Evolutionary conservation across 1,284 basidiomycete species (phyloP).

Genomic region (Boletus mariae): DNA sequence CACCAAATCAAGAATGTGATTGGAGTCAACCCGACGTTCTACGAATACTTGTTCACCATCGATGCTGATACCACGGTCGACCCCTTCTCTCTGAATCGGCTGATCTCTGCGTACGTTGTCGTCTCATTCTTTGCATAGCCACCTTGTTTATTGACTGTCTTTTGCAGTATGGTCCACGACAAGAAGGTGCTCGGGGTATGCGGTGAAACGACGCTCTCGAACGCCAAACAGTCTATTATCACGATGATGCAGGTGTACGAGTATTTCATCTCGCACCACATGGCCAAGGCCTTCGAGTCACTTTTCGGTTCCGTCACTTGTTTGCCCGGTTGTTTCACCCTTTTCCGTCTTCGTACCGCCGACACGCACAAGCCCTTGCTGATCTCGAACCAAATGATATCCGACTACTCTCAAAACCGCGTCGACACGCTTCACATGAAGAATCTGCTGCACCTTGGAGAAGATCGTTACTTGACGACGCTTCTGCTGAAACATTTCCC

Average conservation of each 20-base stretch:
- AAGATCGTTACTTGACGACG: slow-evolving; percentile 98
- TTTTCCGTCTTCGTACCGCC: slow-evolving; percentile 90
- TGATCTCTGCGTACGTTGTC: slow-evolving; percentile 80
- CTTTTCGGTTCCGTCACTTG: slow-evolving; percentile 98
- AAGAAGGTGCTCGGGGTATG: slow-evolving; percentile 93
- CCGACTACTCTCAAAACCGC: slow-evolving; percentile 93
- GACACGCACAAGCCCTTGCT: slow-evolving; percentile 89
- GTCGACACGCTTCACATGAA: slow-evolving; percentile 98
- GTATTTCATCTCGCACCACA: slow-evolving; percentile 95
- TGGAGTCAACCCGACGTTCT: slow-evolving; percentile 97
- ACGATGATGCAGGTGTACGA: slow-evolving; percentile 99
- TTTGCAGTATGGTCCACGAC: slow-evolving; percentile 79
- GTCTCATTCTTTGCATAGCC: not conserved
- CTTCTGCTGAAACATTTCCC: slow-evolving; percentile 94
- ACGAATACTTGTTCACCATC: slow-evolving; percentile 95
- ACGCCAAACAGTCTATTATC: slow-evolving; percentile 89
- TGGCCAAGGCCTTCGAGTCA: slow-evolving; percentile 97
- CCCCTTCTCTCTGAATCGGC: slow-evolving; percentile 79
- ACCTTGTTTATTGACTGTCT: not conserved
- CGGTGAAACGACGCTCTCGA: slow-evolving; percentile 88
- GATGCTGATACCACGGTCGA: slow-evolving; percentile 97
- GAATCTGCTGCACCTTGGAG: slow-evolving; percentile 93
- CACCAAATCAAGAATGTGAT: slow-evolving; percentile 99
- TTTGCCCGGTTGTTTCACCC: slow-evolving; percentile 95
- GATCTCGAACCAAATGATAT: slow-evolving; percentile 85